These are phyloP conservation scores for Pseudoscleropodium purum DNA, from an alignment of 225 moss, liverwort and hornwort genomes.

Conservation along the genomic window DNA sequence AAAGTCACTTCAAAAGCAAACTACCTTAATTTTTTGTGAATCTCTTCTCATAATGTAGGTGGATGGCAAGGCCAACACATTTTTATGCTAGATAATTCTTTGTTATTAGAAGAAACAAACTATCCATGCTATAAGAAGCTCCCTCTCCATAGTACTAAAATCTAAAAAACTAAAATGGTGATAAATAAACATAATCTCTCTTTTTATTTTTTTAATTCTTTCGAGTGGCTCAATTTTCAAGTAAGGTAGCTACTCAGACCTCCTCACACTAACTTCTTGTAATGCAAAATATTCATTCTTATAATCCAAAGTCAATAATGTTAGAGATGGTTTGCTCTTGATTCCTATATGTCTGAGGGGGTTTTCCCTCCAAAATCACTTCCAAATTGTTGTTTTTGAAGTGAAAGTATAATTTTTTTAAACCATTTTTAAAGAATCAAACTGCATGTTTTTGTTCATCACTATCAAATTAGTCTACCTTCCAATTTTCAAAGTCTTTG, in stretches of 20 bases:
- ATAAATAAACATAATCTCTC: neutral
- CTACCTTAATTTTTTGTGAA: too few relatives aligned
- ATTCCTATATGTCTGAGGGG: too few relatives aligned
- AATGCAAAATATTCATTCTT: neutral
- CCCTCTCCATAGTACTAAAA: neutral
- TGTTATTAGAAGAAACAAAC: neutral
- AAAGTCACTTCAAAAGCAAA: too few relatives aligned
- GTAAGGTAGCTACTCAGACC: neutral
- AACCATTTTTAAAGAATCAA: too few relatives aligned
- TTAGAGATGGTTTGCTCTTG: neutral
- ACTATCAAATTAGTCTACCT: too few relatives aligned
- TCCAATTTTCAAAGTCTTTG: too few relatives aligned
- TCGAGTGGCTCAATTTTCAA: rapidly evolving
- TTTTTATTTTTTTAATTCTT: neutral
- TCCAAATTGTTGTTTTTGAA: neutral
- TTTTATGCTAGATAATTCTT: neutral
- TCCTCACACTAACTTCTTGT: neutral
- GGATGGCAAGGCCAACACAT: neutral
- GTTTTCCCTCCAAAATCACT: neutral
- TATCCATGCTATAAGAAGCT: neutral
- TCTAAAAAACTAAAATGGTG: rapidly evolving
- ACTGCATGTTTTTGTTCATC: too few relatives aligned
- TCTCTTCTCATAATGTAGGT: too few relatives aligned
- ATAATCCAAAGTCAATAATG: neutral
- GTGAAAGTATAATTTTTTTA: neutral